Percentiles rank a stretch among this genome's conserved stretches.
phyloP scores from a whole-genome alignment of 169 alveolate species.

The Prorocentrum cordatum region DNA sequence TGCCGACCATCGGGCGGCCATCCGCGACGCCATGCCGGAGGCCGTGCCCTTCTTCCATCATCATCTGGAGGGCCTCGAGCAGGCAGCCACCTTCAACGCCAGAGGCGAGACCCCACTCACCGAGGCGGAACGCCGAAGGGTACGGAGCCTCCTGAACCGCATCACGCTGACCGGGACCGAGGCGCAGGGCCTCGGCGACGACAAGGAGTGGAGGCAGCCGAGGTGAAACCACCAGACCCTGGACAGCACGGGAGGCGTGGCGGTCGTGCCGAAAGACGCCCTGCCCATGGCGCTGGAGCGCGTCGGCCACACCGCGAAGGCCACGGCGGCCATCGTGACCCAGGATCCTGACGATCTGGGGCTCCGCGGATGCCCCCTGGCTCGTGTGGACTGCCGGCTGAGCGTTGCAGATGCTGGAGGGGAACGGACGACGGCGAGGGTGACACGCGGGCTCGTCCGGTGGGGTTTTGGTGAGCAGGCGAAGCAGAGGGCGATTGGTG shows the following conservation, averaged over 20 bases:
- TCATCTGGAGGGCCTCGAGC: no score
- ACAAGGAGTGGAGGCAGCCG: neutral
- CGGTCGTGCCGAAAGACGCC: neutral
- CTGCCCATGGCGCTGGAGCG: neutral
- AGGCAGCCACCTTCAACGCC: no score
- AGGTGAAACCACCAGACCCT: neutral
- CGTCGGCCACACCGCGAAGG: neutral
- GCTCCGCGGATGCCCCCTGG: neutral
- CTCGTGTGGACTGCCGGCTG: neutral
- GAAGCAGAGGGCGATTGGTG: neutral
- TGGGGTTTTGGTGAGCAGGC: neutral
- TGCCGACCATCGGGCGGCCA: no score
- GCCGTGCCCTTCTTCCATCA: no score
- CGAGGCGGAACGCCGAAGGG: no score
- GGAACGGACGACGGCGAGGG: neutral
- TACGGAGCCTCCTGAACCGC: no score
- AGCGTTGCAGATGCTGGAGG: neutral
- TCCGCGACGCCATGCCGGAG: neutral
- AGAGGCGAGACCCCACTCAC: no score
- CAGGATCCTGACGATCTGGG: neutral
- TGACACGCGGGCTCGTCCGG: neutral
- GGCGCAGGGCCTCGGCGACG: neutral
- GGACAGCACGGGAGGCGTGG: neutral
- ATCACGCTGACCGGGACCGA: neutral
- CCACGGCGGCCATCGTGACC: neutral